Base-by-base conservation (phyloP, 805 yeast species). In the Wickerhamomyces subpelliculosus region DNA sequence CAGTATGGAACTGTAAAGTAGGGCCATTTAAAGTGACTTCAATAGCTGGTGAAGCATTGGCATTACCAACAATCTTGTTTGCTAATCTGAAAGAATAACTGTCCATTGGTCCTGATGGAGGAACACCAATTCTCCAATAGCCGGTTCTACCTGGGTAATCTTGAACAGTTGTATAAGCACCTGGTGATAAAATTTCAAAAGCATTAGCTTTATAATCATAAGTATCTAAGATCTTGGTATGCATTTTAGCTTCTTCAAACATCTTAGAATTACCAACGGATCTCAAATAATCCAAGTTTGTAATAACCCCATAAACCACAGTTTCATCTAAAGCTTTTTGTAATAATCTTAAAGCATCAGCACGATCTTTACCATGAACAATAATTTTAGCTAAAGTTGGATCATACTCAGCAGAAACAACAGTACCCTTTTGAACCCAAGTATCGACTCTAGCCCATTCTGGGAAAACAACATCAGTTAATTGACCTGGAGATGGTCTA, bases 91-190 rank as follows among this genome's bases (percentile, higher is more conserved):
- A 89, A 5, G 97, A 80, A 53, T 80, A 89, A 43, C 80, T 75
- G 63, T 90, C 98, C 97, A 90, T 93, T 42, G 97, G 96, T 33
- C 98, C 98, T 29, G 96, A 86, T 8, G 97, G 97, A 20, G 98
- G 98, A 39, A 90, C 97, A 59, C 98, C 98, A 39, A 65, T 58
- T 51, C 68, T 61, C 71, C 71, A 66, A 43, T 72, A 59, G n/a
- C 87, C 82, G 38, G 70, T 69, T 67, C 98, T 80, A 37, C 95
- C 95, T 14, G 95, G 95, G 61, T 80, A 93, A 62, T 93, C 98
- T 66, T 90, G 98, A 35, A 90, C 90, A 4, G 96, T 85, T 27
- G 97, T 90, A 63, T 87, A 87, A 30, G 96, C 90, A 52, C 98
- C 98, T 2, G 97, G 97, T 32, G 77, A 64, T 24, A 81, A 60